A percentile compares a stretch with the other conserved stretches of the same genome.
Evolutionary conservation across 768 basidiomycete genomes (phyloP).

Genomic region (Collybia mongolica): DNA sequence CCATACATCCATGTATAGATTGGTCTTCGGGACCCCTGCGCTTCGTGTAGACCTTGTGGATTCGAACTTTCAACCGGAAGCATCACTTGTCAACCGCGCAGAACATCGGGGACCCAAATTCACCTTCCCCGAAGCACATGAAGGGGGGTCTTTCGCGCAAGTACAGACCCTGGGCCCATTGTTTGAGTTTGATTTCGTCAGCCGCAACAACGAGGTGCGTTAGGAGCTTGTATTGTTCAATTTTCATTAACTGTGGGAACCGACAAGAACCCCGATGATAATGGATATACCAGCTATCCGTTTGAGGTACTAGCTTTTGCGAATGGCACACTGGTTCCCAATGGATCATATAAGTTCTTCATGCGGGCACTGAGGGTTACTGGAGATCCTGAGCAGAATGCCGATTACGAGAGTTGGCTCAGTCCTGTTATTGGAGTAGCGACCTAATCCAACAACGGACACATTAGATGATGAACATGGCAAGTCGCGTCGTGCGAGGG

Average conservation of each 20-base stretch:
- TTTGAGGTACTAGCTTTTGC: slow-evolving; percentile 28
- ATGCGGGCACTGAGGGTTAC: slow-evolving; percentile 38
- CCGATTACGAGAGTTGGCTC: slow-evolving; percentile 1
- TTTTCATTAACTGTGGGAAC: neutral
- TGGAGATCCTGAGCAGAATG: slow-evolving; percentile 24
- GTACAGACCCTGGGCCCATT: slow-evolving; percentile 46
- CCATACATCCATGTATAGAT: neutral
- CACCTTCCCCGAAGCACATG: neutral
- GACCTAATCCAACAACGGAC: too few relatives aligned
- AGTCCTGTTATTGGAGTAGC: slow-evolving; percentile 34
- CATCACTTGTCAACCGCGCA: neutral
- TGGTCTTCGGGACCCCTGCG: neutral
- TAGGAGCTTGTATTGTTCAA: neutral
- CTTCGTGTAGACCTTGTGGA: slow-evolving; percentile 3
- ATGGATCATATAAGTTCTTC: slow-evolving; percentile 35
- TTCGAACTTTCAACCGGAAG: neutral
- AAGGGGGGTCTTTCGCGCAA: slow-evolving; percentile 4
- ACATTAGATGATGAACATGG: too few relatives aligned
- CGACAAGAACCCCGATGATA: too few relatives aligned
- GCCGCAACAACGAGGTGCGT: slow-evolving; percentile 42
- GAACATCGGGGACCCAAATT: neutral
- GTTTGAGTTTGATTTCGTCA: slow-evolving; percentile 39
- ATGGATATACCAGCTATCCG: too few relatives aligned
- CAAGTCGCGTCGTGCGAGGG: too few relatives aligned
- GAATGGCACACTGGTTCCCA: slow-evolving; percentile 39